A percentile compares a stretch with the other conserved stretches of the same genome.
Conservation (phyloP, 2,329 filamentous ascomycete genomes). For the Aspergillus novoparasiticus region DNA sequence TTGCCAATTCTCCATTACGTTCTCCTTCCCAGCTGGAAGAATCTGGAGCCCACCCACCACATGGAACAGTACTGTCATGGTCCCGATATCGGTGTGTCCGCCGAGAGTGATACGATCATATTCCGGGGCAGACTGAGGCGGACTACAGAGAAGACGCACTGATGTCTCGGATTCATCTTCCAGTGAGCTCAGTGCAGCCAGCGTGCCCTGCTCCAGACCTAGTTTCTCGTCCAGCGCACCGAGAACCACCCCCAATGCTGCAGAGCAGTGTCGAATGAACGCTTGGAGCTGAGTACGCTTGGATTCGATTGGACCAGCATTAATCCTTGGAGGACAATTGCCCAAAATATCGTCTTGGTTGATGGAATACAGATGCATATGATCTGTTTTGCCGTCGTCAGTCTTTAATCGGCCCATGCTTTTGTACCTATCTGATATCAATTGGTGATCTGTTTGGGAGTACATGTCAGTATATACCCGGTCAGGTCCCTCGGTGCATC, state of each 20-base stretch:
- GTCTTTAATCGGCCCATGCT: not conserved
- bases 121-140: too few species aligned
- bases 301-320: not conserved
- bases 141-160: too few species aligned
- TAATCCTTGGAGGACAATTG: not conserved
- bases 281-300: not conserved
- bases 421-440: not conserved
- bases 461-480: not conserved
- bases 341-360: not conserved
- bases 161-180: too few species aligned
- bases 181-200: too few species aligned
- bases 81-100: constrained; percentile 42
- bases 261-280: not conserved
- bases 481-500: not conserved
- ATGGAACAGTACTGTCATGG: constrained; percentile 41
- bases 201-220: too few species aligned
- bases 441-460: not conserved
- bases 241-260: too few species aligned
- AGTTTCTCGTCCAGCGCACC: too few species aligned
- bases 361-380: not conserved
- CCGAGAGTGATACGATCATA: constrained; percentile 12
- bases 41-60: constrained; percentile 42
- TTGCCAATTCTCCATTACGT: constrained; percentile 20
- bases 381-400: not conserved
- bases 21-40: constrained; percentile 23